Conservation (phyloP, 192 early-diverging fungal species). For the Backusella tarrabulga region DNA sequence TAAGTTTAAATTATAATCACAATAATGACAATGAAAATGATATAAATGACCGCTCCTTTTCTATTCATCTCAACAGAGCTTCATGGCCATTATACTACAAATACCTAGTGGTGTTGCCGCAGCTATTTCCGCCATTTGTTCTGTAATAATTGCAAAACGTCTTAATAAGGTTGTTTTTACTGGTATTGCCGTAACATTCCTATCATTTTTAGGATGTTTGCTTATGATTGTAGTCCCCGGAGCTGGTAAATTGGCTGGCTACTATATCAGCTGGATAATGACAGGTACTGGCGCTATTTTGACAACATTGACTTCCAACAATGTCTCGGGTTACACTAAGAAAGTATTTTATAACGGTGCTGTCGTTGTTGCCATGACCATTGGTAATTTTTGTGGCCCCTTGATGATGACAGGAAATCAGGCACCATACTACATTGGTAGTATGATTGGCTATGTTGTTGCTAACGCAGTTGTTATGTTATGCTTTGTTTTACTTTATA, state of each 20-base stretch:
- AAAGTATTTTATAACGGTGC: constrained; percentile 8
- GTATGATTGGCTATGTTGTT: constrained; percentile 8
- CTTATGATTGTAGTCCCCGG: constrained; percentile 8
- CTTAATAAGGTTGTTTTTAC: neutral
- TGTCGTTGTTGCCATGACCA: constrained; percentile 5
- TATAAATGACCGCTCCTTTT: neutral
- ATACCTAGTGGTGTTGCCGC: constrained; percentile 9
- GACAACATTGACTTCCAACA: neutral
- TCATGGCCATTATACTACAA: constrained; percentile 3
- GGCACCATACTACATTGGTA: constrained; percentile 16
- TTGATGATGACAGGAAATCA: constrained; percentile 20
- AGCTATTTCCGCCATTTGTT: neutral
- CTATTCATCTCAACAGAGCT: neutral
- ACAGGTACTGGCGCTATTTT: neutral
- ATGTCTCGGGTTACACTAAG: constrained; percentile 18
- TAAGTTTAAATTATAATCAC: neutral
- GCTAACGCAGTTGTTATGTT: neutral
- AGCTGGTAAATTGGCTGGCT: neutral
- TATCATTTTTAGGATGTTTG: constrained; percentile 11
- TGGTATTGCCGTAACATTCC: neutral
- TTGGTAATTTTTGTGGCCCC: constrained; percentile 21
- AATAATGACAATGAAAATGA: neutral
- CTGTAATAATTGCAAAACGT: neutral
- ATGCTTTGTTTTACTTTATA: neutral
- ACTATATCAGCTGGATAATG: constrained; percentile 4